phyloP scores from a whole-genome alignment of 345 rosid species.

The Luvunga scandens region DNA sequence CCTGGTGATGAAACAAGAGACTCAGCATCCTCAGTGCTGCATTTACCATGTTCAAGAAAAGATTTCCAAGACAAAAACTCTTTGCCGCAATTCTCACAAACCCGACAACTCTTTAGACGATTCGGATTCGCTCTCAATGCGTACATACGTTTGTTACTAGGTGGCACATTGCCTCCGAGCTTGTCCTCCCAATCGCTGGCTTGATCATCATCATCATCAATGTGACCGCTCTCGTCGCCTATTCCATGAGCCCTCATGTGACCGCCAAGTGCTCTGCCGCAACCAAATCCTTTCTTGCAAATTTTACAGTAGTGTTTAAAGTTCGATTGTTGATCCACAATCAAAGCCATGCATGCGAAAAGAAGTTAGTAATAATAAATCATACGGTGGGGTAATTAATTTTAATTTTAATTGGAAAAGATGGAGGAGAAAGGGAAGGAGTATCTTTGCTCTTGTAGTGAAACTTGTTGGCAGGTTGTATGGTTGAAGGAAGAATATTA shows the following conservation, averaged over 20 bases:
- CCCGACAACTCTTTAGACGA: slow-evolving; percentile 55
- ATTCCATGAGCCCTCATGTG: slow-evolving; percentile 88
- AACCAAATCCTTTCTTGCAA: slow-evolving; percentile 71
- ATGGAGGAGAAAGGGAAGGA: slow-evolving; percentile 19
- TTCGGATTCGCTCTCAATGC: slow-evolving; percentile 65
- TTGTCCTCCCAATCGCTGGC: slow-evolving; percentile 59
- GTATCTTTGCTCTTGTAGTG: slow-evolving; percentile 46
- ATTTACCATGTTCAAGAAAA: slow-evolving; percentile 74
- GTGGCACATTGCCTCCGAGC: slow-evolving; percentile 35
- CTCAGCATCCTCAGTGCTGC: slow-evolving; percentile 49
- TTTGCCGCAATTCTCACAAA: slow-evolving; percentile 72
- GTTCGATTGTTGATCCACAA: slow-evolving; percentile 48
- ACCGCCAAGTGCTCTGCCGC: slow-evolving; percentile 74
- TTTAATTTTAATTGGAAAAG: not conserved
- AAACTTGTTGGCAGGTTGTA: slow-evolving; percentile 43
- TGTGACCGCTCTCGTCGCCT: slow-evolving; percentile 45
- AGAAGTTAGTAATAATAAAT: not conserved
- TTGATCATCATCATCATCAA: slow-evolving; percentile 55
- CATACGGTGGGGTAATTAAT: not conserved
- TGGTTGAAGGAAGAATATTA: slow-evolving; percentile 29
- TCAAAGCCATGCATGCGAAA: slow-evolving; percentile 44
- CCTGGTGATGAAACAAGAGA: slow-evolving; percentile 44
- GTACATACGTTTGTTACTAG: slow-evolving; percentile 58
- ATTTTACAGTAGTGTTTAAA: slow-evolving; percentile 63
- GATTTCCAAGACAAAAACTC: slow-evolving; percentile 83